Evolutionary conservation across 2,329 filamentous ascomycete species (phyloP).

Genomic region (Mycosphaerella arachidis): DNA sequence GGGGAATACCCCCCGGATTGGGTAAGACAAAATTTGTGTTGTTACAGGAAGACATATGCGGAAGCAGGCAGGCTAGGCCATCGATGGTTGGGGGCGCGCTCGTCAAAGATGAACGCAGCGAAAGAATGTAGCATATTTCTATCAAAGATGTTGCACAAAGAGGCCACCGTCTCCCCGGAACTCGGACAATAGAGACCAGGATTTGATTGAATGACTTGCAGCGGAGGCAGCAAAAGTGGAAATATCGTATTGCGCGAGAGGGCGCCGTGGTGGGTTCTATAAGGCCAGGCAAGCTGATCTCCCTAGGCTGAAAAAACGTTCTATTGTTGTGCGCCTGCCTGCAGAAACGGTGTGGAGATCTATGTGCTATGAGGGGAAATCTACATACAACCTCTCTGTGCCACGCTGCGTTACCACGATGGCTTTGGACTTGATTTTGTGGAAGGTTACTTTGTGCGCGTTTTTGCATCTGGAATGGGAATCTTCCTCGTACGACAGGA

Average conservation of each 20-base stretch:
- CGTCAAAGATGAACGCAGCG: not conserved
- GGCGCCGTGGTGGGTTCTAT: not conserved
- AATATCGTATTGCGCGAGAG: not conserved
- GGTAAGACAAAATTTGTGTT: not conserved
- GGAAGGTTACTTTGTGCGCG: too few species aligned
- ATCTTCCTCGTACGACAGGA: too few species aligned
- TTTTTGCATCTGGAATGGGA: too few species aligned
- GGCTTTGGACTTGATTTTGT: too few species aligned
- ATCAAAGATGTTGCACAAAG: not conserved
- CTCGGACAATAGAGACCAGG: not conserved
- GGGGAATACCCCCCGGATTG: too few species aligned
- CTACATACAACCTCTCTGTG: too few species aligned
- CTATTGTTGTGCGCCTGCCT: too few species aligned
- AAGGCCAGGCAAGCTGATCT: not conserved
- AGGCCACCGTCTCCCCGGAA: not conserved
- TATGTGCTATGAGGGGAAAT: too few species aligned
- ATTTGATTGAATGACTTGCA: not conserved
- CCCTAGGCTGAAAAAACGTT: too few species aligned
- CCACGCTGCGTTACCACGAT: too few species aligned
- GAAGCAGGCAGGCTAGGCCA: not conserved
- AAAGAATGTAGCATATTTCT: not conserved
- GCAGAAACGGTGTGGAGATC: too few species aligned
- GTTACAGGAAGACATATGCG: not conserved
- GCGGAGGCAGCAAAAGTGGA: not conserved
- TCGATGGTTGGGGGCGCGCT: not conserved